Conservation (phyloP, 768 basidiomycete genomes). For the Trametes elegans region DNA sequence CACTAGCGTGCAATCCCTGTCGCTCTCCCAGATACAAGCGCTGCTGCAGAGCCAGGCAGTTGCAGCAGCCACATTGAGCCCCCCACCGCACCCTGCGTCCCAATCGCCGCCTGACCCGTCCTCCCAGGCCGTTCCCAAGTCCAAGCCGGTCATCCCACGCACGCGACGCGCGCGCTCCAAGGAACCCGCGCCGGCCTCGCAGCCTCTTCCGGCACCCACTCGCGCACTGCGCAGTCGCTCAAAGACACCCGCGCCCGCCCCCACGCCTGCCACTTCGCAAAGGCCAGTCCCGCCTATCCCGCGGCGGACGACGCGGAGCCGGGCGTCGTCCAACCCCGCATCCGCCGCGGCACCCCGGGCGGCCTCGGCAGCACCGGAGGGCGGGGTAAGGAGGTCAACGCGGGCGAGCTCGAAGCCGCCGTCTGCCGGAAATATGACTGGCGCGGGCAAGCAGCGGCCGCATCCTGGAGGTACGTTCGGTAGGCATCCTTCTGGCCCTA, state of each 20-base stretch:
- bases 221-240: not conserved
- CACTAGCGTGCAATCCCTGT: not conserved
- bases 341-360: not conserved
- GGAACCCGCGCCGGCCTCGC: conserved; percentile 4
- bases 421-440: not conserved
- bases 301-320: conserved; percentile 10
- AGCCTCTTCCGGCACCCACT: not conserved
- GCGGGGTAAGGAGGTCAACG: not conserved
- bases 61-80: not conserved
- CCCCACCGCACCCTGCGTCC: not conserved
- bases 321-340: not conserved
- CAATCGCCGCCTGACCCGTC: not conserved
- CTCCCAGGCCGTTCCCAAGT: no score
- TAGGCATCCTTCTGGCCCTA: no score
- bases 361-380: not conserved
- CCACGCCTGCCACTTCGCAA: not conserved
- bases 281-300: not conserved
- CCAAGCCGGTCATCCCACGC: no score
- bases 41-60: no score
- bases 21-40: not conserved
- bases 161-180: conserved; percentile 1
- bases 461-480: not conserved
- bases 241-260: conserved; percentile 1
- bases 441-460: not conserved
- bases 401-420: conserved; percentile 9